A percentile compares a stretch with the other conserved stretches of the same genome.
These are phyloP conservation scores for Saccharomycopsis crataegensis DNA, from an alignment of 1,139 yeast genomes.

Conservation along the genomic window DNA sequence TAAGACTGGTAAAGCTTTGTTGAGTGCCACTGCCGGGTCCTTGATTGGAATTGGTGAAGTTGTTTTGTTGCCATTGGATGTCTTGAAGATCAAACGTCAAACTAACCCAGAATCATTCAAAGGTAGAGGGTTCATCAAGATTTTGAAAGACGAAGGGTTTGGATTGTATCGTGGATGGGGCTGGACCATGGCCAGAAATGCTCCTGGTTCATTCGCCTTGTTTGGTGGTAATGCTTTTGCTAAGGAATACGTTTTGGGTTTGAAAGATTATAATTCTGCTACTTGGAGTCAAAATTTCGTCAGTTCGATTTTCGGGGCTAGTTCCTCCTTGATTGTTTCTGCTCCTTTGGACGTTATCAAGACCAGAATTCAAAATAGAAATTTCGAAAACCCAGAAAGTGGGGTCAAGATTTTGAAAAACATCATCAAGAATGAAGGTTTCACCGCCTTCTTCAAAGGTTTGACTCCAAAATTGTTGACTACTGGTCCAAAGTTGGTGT, in stretches of 20 bases:
- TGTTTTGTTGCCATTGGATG: constrained; percentile 90
- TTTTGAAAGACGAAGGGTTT: constrained; percentile 84
- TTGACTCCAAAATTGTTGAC: constrained; percentile 93
- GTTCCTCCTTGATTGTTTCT: constrained; percentile 91
- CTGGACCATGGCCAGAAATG: constrained; percentile 99
- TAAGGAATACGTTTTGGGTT: constrained; percentile 86
- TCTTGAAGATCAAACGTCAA: constrained; percentile 95
- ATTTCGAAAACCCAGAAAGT: constrained; percentile 91
- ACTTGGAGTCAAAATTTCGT: constrained; percentile 94
- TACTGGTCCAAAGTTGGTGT: constrained; percentile 96
- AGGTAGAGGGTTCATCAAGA: constrained; percentile 91
- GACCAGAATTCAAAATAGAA: constrained; percentile 95
- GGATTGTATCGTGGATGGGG: constrained; percentile 98
- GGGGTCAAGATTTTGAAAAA: constrained; percentile 90
- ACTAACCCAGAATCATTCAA: constrained; percentile 97
- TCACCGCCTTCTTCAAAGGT: constrained; percentile 92
- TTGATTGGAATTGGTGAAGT: constrained; percentile 97
- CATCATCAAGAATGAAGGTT: constrained; percentile 85
- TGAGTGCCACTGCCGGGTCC: constrained; percentile 97
- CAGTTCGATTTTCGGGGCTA: constrained; percentile 96
- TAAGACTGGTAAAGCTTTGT: constrained; percentile 91
- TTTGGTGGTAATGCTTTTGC: constrained; percentile 99
- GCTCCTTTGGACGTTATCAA: constrained; percentile 98
- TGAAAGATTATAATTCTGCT: constrained; percentile 80
- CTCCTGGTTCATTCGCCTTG: constrained; percentile 96